phyloP scores from a whole-genome alignment of 768 basidiomycete genomes.

The Kondoa subrosea region DNA sequence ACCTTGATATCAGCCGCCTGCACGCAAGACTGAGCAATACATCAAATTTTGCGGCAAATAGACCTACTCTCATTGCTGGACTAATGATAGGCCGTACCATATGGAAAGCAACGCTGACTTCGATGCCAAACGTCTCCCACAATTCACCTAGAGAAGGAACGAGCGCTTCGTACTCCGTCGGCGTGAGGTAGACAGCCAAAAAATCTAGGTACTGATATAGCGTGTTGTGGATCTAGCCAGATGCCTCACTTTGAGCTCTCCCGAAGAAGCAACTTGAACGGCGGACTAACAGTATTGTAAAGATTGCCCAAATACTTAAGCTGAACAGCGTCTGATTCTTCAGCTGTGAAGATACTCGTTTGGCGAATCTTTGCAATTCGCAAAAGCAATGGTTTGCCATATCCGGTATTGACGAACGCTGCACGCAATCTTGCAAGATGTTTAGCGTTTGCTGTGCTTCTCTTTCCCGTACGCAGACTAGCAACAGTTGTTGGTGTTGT shows the following conservation, averaged over 20 bases:
- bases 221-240: conserved; percentile 64
- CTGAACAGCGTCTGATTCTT: conserved; percentile 46
- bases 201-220: conserved; percentile 83
- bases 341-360: conserved; percentile 53
- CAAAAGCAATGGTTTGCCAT: conserved; percentile 76
- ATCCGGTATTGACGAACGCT: conserved; percentile 35
- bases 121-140: conserved; percentile 57
- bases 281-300: conserved; percentile 54
- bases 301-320: conserved; percentile 70
- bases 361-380: conserved; percentile 84
- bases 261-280: too few relatives aligned
- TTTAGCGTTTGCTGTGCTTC: conserved; percentile 27
- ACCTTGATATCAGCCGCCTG: background rate
- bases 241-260: conserved; percentile 14
- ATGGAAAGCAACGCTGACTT: conserved; percentile 80
- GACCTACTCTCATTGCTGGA: background rate
- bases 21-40: background rate
- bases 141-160: conserved; percentile 61
- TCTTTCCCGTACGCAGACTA: background rate
- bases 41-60: background rate
- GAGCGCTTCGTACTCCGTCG: conserved; percentile 56
- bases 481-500: conserved; percentile 30
- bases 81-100: conserved; percentile 53
- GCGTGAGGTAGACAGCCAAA: conserved; percentile 52
- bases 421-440: conserved; percentile 30